Conservation (phyloP, 2,329 filamentous ascomycete genomes). For the Cercospora beticola region DNA sequence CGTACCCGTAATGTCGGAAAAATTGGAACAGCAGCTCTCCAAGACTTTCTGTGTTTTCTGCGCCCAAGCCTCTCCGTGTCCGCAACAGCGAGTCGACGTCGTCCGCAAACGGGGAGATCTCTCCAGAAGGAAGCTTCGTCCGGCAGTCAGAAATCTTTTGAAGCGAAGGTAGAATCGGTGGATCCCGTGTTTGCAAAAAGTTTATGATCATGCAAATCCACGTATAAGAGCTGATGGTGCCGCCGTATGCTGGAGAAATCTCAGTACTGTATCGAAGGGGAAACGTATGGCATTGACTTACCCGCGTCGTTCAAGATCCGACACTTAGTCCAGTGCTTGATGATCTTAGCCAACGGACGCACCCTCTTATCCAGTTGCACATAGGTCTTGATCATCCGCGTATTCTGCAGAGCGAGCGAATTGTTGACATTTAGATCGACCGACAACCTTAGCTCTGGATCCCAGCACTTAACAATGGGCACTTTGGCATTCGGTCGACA, state of each 20-base stretch:
- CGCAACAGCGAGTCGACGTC: slow-evolving; percentile 59
- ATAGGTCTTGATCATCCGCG: slow-evolving; percentile 95
- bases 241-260: slow-evolving; percentile 68
- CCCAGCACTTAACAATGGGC: slow-evolving; percentile 98
- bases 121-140: slow-evolving; percentile 61
- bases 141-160: slow-evolving; percentile 70
- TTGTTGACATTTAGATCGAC: slow-evolving; percentile 99
- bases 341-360: slow-evolving; percentile 87
- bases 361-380: slow-evolving; percentile 90
- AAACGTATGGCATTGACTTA: slow-evolving; percentile 48
- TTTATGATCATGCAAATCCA: slow-evolving; percentile 99
- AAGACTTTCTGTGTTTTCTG: slow-evolving; percentile 75
- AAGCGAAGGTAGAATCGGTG: slow-evolving; percentile 79
- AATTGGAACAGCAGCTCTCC: slow-evolving; percentile 92
- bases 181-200: slow-evolving; percentile 83
- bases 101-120: slow-evolving; percentile 78
- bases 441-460: slow-evolving; percentile 82
- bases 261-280: slow-evolving; percentile 14
- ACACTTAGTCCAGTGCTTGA: slow-evolving; percentile 95
- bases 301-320: slow-evolving; percentile 95
- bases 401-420: slow-evolving; percentile 90
- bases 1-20: slow-evolving; percentile 91
- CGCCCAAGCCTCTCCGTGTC: slow-evolving; percentile 68
- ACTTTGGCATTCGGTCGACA: slow-evolving; percentile 95
- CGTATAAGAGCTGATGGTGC: slow-evolving; percentile 94